Evolutionary conservation across 805 yeast genomes (phyloP), one percentile per base, ranked within the genome.

Genomic region (Saccharomycopsis vini): DNA sequence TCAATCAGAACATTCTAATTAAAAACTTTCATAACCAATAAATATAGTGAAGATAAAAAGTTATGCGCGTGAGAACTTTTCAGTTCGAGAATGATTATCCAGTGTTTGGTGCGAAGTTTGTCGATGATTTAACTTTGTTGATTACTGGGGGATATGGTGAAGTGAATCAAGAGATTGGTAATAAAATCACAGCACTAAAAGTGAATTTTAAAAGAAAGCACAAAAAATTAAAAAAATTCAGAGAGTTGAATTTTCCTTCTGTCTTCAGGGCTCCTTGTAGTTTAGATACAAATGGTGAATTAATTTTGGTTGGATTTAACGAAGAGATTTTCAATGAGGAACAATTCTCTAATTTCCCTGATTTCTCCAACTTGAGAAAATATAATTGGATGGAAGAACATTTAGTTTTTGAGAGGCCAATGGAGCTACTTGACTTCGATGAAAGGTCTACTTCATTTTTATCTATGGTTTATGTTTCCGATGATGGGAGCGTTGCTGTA

Each of bases 101-200:
- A 1, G 69, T 88, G 10, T 84, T 81, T 53, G 90, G 87, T 2
- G 80, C 90, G 42, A 74, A 75, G 48, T 88, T 86, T 58, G 66
- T 79, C 36, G 69, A 73, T 52, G 71, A 78, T 50, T 63, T 67
- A 48, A 72, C 79, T 1, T 59, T 89, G 22, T 60, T 88, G 39
- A 81, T 81, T 23, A 78, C 87, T 2, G 98, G 98, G 34, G 98
- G 98, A 36, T 97, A 97, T 24, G 97, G 97, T 21, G 95, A 86
- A 59, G 95, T 95, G 7, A 79, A 79, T 56, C 81, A 86, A 55
- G 96, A 95, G 24, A 78, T 87, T 44, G 83, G 89, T 33, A 90
- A 90, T 62, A 86, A 83, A 58, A 65, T 90, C 50, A 77, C 88
- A 3, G 81, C 81, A 2, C 59, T 82, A 34, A 62, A 73, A 38